Evolutionary conservation across 768 basidiomycete species (phyloP).

Genomic region (Tulasnella calospora): DNA sequence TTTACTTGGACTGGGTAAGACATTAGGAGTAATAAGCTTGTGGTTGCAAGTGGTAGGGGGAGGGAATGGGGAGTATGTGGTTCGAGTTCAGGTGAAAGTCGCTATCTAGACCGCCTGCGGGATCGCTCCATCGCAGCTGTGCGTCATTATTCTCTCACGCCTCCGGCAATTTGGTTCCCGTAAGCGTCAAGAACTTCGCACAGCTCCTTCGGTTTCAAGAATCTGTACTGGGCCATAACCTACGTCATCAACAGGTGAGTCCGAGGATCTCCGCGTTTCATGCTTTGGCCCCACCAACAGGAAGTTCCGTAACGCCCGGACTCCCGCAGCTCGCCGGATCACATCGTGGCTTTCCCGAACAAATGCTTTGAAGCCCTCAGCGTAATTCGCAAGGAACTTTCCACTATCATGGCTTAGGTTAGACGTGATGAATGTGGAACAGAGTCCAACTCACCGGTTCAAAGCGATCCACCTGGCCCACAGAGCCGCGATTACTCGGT

Average conservation of each 20-base stretch:
- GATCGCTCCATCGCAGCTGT: conserved; percentile 14
- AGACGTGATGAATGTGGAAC: background rate
- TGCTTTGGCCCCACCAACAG: conserved; percentile 45
- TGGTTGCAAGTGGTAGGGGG: background rate
- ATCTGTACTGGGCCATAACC: conserved; percentile 9
- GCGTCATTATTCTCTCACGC: background rate
- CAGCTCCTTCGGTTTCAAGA: background rate
- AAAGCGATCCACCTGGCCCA: conserved; percentile 72
- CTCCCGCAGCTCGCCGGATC: conserved; percentile 66
- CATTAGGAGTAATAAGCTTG: background rate
- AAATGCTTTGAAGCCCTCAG: conserved; percentile 51
- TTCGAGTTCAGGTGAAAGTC: background rate
- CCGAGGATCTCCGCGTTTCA: background rate
- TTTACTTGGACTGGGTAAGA: conserved; percentile 54
- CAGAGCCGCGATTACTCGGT: conserved; percentile 72
- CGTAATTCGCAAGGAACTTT: conserved; percentile 53
- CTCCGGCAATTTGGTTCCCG: background rate
- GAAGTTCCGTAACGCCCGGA: conserved; percentile 58
- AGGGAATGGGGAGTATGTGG: background rate
- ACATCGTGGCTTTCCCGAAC: conserved; percentile 57
- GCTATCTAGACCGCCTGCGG: conserved; percentile 17
- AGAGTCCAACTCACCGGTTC: conserved; percentile 45
- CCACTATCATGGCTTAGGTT: conserved; percentile 38
- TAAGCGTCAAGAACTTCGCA: background rate
- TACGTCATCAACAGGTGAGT: background rate